Base-by-base conservation (phyloP, 2,329 filamentous ascomycete species). In the Aureobasidium sp. region DNA sequence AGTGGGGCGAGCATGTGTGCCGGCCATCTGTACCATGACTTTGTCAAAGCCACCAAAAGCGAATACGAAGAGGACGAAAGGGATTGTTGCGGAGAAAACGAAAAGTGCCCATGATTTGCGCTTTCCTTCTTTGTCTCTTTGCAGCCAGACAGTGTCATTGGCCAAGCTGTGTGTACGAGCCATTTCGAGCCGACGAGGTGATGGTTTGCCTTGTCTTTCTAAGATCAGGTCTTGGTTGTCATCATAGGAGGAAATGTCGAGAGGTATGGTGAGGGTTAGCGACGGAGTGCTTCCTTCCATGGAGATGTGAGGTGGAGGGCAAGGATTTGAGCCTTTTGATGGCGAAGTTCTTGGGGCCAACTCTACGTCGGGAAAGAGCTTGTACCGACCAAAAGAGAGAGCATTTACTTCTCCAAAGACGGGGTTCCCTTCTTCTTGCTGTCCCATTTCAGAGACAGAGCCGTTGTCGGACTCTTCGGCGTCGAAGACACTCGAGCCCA, bases 31-130 rank as follows among this genome's bases (percentile, higher is more conserved):
- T 7, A 50, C 45, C 31, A 42, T 50, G 31, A 29, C 9, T 10
- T 51, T 61, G 58, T 61, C 58, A 31, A 61, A 40, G 3, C 6
- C 25, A 7, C 58, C 58, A 11, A 40, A 43, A 23, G 29, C 33
- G 16, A 38, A 50, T 6, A 50, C 4, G 9, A 61, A 23, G 13
- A 61, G 31, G 18, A 50, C 18, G 58, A 50, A 40, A 6, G 58
- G 58, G 15, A 50, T 40, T 29, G 29, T 31, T 4, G 58, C 23
- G 13, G 27, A 59, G 27, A 61, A 16, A 23, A 51, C 33, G 25
- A 61, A 61, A 23, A 61, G 31, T 4, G 31, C 25, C 58, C 58
- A 61, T 20, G 58, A 40, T 48, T n/a, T 48, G 23, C 33, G 31
- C 31, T 29, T 61, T 43, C 58, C 58, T 36, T 40, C 20, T 27